Evolutionary conservation across 768 basidiomycete species (phyloP), one percentile per base, ranked within the genome.

Genomic region (Boletus sp.): DNA sequence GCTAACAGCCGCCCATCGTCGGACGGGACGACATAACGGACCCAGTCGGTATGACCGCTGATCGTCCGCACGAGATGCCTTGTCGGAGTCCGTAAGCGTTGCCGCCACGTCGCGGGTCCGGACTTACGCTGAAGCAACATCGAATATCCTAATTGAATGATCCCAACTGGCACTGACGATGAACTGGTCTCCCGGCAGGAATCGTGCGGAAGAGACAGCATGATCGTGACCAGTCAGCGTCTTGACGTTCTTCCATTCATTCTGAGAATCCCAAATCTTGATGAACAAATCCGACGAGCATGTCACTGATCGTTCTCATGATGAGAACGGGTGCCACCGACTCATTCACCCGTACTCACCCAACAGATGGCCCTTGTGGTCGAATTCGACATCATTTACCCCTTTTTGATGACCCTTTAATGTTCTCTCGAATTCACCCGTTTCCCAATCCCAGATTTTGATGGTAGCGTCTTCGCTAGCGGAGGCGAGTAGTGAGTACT

Each of bases 391-490:
- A 73, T 94, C 94, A 69, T 84, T 84, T 30, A 95, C 87, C 18
- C 87, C 84, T 69, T 90, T 92, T 35, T 94, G 95, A 76, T 96
- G 94, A 7, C 93, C 91, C 73, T 94, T 95, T 56, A 95, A 73
- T 10, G 94, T 95, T 61, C 92, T 76, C 72, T 96, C 94, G 70
- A 94, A 90, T 64, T 95, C 93, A 41, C 94, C 94, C 32, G 90
- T 89, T 71, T 96, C 94, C 93, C 93, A 96, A 65, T 96, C 94
- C 93, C 94, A 95, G 47, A 95, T 86, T 78, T 95, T 95, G 63
- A 95, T 81, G 1, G 86, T 94, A 50, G 91, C 81, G 68, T 96
- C 94, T 67, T 93, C 92, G 63, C 90, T 92, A 14, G 91, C 91
- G 39, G 87, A 89, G 20, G 89, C 94, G 44, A 95, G 73, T 8